Percentiles rank a stretch among this genome's conserved stretches.
Evolutionary conservation across 345 rosid genomes (phyloP).

Genomic region (Acer yangbiense): DNA sequence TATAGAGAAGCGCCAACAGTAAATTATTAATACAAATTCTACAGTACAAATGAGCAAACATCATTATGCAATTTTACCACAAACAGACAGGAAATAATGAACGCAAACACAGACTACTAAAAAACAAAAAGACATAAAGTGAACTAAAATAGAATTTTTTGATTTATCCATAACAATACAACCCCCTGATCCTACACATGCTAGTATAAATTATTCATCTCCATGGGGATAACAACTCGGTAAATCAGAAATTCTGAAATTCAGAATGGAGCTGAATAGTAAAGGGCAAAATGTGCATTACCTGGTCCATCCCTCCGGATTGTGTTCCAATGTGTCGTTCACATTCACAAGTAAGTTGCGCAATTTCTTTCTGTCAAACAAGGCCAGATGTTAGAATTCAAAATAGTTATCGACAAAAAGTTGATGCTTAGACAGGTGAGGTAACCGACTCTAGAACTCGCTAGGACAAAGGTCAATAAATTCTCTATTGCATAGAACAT

Average conservation of each 20-base stretch:
- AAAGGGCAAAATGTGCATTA: slow-evolving; percentile 21
- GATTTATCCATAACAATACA: neutral
- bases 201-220: neutral
- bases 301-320: slow-evolving; percentile 99
- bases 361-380: slow-evolving; percentile 82
- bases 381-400: neutral
- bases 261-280: neutral
- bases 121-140: neutral
- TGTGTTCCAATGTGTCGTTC: slow-evolving; percentile 97
- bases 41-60: neutral
- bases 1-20: neutral
- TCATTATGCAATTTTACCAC: neutral
- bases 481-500: neutral
- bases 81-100: neutral
- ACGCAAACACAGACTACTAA: neutral
- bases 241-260: no score
- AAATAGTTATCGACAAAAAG: neutral
- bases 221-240: no score
- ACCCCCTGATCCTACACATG: neutral
- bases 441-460: slow-evolving; percentile 1
- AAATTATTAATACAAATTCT: neutral
- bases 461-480: neutral
- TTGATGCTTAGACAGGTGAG: neutral
- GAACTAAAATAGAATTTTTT: neutral
- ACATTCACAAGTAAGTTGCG: slow-evolving; percentile 93